These are phyloP conservation scores for Podila epigama DNA, from an alignment of 192 early-diverging fungal genomes.

Conservation along the genomic window DNA sequence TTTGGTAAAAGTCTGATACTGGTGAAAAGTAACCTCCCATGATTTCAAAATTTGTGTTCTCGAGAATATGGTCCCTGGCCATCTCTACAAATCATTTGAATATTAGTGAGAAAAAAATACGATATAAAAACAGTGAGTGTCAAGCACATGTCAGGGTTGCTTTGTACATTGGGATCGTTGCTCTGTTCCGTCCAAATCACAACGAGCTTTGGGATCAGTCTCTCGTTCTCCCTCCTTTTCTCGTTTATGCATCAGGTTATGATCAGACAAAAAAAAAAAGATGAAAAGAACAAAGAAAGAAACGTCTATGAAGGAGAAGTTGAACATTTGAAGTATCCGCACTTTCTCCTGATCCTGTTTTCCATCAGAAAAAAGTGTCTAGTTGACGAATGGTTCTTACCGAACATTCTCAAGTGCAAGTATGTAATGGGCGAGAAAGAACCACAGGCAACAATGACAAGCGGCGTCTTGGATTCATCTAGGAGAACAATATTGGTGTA, in stretches of 20 bases:
- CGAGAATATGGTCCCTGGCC: slow-evolving; percentile 87
- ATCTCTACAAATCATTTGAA: slow-evolving; percentile 69
- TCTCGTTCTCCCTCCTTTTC: not conserved
- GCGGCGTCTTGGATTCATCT: slow-evolving; percentile 77
- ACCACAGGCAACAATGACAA: slow-evolving; percentile 95
- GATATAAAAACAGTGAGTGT: not conserved
- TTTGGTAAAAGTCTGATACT: slow-evolving; percentile 93
- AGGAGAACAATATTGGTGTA: not conserved
- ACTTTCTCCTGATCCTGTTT: not conserved
- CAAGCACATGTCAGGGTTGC: not conserved
- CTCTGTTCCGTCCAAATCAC: too few relatives aligned
- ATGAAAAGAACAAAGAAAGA: not conserved
- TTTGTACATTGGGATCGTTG: too few relatives aligned
- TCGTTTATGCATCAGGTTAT: too few relatives aligned
- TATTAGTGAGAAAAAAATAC: not conserved
- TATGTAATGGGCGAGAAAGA: slow-evolving; percentile 98
- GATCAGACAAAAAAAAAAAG: too few relatives aligned
- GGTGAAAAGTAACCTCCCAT: slow-evolving; percentile 97
- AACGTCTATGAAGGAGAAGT: not conserved
- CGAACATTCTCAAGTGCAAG: slow-evolving; percentile 98
- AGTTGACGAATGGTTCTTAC: slow-evolving; percentile 60
- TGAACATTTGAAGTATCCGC: not conserved
- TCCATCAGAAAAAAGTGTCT: not conserved
- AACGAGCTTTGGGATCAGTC: not conserved
- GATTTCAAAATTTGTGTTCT: slow-evolving; percentile 81